Evolutionary conservation across 163 green algal species (phyloP).

Genomic region (Chlorella variabilis): DNA sequence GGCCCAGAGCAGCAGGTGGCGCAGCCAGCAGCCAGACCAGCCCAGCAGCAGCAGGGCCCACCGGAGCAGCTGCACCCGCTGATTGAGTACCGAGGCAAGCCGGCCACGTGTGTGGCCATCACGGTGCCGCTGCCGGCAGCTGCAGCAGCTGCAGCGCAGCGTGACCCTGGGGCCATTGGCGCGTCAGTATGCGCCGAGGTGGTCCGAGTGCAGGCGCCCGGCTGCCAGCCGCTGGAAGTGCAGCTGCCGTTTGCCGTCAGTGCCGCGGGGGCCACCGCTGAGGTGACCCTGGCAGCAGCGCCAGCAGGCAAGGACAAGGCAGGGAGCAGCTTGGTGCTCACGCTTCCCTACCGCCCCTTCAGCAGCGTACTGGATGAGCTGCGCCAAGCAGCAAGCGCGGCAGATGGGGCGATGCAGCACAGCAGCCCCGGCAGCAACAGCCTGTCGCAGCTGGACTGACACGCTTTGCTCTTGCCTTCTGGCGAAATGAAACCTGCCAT

Average conservation of each 20-base stretch:
- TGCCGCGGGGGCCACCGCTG: not conserved
- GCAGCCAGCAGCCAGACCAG: not conserved
- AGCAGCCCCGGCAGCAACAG: not conserved
- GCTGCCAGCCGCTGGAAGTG: constrained; percentile 14
- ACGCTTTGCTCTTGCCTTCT: not conserved
- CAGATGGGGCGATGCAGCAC: not conserved
- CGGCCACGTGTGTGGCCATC: not conserved
- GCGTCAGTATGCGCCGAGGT: constrained; percentile 1
- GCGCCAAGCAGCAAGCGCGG: not conserved
- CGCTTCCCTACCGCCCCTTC: constrained; percentile 22
- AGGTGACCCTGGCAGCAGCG: not conserved
- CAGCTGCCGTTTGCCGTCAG: constrained; percentile 18
- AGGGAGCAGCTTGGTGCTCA: constrained; percentile 17
- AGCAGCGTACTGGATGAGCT: constrained; percentile 25
- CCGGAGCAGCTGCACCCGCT: not conserved
- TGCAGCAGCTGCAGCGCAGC: not conserved
- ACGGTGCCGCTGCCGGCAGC: not conserved
- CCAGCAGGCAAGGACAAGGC: not conserved
- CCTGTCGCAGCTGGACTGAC: constrained; percentile 6
- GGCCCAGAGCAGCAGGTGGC: not conserved
- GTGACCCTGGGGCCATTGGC: not conserved
- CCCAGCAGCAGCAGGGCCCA: not conserved
- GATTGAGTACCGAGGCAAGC: not conserved
- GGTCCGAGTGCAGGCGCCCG: constrained; percentile 10
- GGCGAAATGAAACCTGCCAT: no score